A percentile compares a stretch with the other conserved stretches of the same genome.
phyloP scores from a whole-genome alignment of 345 rosid species.

The Alliaria petiolata region DNA sequence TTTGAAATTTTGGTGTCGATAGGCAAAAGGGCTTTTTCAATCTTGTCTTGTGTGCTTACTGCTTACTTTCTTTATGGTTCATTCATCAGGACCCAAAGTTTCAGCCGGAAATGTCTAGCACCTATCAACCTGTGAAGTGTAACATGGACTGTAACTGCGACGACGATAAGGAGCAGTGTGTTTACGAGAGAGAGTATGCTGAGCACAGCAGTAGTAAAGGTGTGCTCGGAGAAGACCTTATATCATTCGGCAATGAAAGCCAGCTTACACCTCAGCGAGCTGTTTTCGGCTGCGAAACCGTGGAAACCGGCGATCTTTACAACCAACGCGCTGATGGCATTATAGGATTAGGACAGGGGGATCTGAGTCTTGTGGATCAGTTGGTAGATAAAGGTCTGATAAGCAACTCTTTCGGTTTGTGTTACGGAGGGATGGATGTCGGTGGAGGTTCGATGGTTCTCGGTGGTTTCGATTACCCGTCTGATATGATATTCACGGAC shows the following conservation, averaged over 20 bases:
- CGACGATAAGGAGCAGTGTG: slow-evolving; percentile 48
- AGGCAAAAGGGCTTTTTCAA: background rate
- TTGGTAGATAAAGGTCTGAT: slow-evolving; percentile 78
- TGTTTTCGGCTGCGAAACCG: slow-evolving; percentile 84
- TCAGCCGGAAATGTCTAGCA: slow-evolving; percentile 67
- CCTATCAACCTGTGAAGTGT: slow-evolving; percentile 75
- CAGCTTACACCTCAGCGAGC: slow-evolving; percentile 71
- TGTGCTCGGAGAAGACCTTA: slow-evolving; percentile 70
- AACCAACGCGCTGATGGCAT: slow-evolving; percentile 94
- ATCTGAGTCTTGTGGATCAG: slow-evolving; percentile 86
- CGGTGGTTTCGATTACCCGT: slow-evolving; percentile 64
- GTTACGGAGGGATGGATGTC: slow-evolving; percentile 93
- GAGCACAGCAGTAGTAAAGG: slow-evolving; percentile 93
- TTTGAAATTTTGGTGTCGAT: background rate
- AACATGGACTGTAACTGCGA: slow-evolving; percentile 76
- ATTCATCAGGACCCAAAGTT: slow-evolving; percentile 75
- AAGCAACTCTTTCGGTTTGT: slow-evolving; percentile 80
- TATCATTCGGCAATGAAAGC: slow-evolving; percentile 82
- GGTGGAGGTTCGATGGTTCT: slow-evolving; percentile 98
- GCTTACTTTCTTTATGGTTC: background rate
- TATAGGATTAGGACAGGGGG: slow-evolving; percentile 92
- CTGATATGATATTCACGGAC: slow-evolving; percentile 62
- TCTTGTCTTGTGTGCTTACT: background rate
- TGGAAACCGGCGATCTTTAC: slow-evolving; percentile 89
- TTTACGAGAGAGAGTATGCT: slow-evolving; percentile 86